These are phyloP conservation scores for Rosa chinensis DNA, from an alignment of 306 rosid genomes.

Conservation along the genomic window DNA sequence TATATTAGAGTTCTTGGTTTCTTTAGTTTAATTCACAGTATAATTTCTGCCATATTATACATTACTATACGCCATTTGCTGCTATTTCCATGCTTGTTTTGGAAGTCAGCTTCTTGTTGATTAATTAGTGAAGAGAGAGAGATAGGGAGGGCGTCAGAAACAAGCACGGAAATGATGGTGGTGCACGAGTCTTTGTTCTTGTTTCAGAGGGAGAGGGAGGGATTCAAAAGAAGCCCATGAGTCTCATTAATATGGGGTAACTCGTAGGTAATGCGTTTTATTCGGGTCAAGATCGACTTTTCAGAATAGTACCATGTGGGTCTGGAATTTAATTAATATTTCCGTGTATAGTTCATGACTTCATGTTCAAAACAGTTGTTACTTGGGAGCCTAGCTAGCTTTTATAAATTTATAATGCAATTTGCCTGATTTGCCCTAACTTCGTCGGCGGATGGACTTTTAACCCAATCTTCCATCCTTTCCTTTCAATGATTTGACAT, in stretches of 20 bases:
- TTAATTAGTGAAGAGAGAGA: neutral
- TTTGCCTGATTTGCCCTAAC: neutral
- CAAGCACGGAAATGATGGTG: conserved; percentile 68
- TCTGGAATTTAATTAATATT: conserved; percentile 22
- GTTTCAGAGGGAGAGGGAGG: conserved; percentile 5
- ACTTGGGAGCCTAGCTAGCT: neutral
- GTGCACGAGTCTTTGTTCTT: neutral
- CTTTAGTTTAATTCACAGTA: neutral
- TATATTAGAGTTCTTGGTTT: neutral
- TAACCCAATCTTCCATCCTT: neutral
- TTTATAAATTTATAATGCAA: neutral
- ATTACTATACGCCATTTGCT: neutral
- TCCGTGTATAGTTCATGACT: conserved; percentile 32
- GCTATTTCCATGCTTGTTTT: conserved; percentile 76
- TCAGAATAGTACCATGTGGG: conserved; percentile 10
- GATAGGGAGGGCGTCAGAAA: conserved; percentile 35
- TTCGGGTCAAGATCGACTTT: conserved; percentile 34
- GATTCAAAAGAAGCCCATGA: conserved; percentile 74
- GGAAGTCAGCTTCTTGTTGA: conserved; percentile 17
- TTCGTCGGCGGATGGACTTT: neutral
- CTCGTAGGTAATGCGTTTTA: neutral
- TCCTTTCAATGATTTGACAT: neutral
- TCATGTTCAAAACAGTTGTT: neutral
- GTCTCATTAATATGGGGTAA: conserved; percentile 43
- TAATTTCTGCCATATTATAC: neutral